Evolutionary conservation across 202 grass and related monocot species (phyloP), one percentile per base, ranked within the genome.

Genomic region (Saccharum hybrid): DNA sequence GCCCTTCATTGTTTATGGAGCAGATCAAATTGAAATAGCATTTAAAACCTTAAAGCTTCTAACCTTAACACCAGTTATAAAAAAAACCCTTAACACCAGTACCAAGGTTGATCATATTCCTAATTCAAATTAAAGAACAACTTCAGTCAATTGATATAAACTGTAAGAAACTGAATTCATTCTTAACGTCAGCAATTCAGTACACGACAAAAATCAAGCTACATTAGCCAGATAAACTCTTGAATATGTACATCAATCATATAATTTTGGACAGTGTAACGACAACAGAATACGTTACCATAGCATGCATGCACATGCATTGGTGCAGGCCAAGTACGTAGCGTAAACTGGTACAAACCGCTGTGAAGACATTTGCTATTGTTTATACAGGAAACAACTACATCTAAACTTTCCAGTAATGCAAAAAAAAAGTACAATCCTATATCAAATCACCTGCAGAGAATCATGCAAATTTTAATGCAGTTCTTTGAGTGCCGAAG

Each of bases 261-360:
- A 62, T 22, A 77, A 77, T 49, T 77, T 66, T 21, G 26, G 30
- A 77, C 10, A 60, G 46, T 2, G 31, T 54, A 80, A 70, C 15
- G 10, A 1, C 48, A 84, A 0, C 3, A 71, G 19, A 75, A 70
- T 76, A 71, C 62, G 23, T 39, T 43, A 69, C 63, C 30, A 2
- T n/a, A 71, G 71, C 82, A 84, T 81, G 76, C 81, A 81, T 43
- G 63, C 18, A 64, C 49, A 69, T 86, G 83, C 79, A 82, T 46
- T 10, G 63, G 41, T 72, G 74, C 65, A 79, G 6, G 74, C 61
- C 67, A 68, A 34, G 31, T 63, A 79, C 30, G 16, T 90, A 82
- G 23, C n/a, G 2, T 37, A 31, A 39, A 82, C 37, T 74, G 34
- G n/a, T 8, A 43, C 36, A 45, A 15, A 11, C 21, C 2, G 0